Base-by-base conservation (phyloP, 1,139 yeast species). In the Blastobotrys indianensis region DNA sequence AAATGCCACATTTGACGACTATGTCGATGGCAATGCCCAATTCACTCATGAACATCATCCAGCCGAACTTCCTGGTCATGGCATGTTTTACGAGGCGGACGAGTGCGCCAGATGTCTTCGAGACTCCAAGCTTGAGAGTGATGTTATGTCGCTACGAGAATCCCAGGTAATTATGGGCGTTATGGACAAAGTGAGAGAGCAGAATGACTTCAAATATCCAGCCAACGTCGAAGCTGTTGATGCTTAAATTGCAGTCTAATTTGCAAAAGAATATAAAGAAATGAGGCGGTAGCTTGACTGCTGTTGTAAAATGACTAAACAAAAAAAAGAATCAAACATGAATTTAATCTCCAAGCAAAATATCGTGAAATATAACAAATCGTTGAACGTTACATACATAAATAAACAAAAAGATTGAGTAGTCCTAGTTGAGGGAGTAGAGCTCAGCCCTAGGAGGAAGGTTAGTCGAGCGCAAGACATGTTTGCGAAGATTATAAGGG, bases 81-180 rank as follows among this genome's bases (percentile, higher is more conserved):
- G 80, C 2, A 73, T 75, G 58, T 72, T 72, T 47, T 71, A 72
- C 58, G 81, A 76, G 56, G 80, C 80, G 3, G 72, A 75, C 54
- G 77, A 75, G 11, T 68, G 68, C 39, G 79, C 77, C 6, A 54
- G 65, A 37, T 76, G 70, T 52, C 62, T 75, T 32, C 44, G 57
- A 4, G 64, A 59, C 9, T 73, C 75, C 3, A 65, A 62, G 44
- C 50, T 57, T 8, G 69, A 70, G 51, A 65, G 67, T 45, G 61
- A 53, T 6, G 52, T 59, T 13, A 63, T 73, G 61, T 76, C 79
- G 4, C 66, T 66, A 54, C 67, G 59, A 20, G 80, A 76, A 58
- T 67, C 76, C 17, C 56, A 73, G 32, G 59, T 69, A 45, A 69
- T 74, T 37, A 67, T 73, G 73, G 64, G 59, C 9, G 60, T 67